Conservation (phyloP, 768 basidiomycete species). For the Suillus placidus region DNA sequence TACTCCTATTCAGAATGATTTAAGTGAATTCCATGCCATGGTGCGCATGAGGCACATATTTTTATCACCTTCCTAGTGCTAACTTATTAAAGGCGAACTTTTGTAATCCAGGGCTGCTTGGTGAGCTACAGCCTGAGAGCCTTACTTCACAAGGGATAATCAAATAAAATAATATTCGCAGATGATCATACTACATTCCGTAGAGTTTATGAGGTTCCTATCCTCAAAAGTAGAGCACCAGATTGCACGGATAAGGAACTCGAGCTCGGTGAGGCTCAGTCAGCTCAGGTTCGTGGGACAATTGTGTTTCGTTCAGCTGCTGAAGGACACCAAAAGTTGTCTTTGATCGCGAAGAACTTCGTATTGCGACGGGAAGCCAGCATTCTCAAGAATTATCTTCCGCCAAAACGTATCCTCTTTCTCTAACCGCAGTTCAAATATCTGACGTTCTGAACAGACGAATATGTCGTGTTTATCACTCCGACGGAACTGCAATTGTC, state of each 20-base stretch:
- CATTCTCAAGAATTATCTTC: slow-evolving; percentile 80
- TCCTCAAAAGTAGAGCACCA: slow-evolving; percentile 82
- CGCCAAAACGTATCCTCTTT: slow-evolving; percentile 77
- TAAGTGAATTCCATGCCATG: slow-evolving; percentile 96
- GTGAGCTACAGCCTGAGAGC: slow-evolving; percentile 44
- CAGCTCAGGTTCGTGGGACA: slow-evolving; percentile 60
- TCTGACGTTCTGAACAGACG: slow-evolving; percentile 53
- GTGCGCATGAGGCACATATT: slow-evolving; percentile 43
- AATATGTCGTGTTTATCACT: slow-evolving; percentile 97
- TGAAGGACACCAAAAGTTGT: slow-evolving; percentile 49
- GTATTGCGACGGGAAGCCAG: slow-evolving; percentile 88
- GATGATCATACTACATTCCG: slow-evolving; percentile 79
- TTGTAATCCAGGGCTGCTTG: slow-evolving; percentile 90
- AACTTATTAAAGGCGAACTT: slow-evolving; percentile 70
- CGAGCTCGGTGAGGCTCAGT: slow-evolving; percentile 77
- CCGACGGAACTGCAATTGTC: slow-evolving; percentile 83
- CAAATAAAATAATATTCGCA: slow-evolving; percentile 29
- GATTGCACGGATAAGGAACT: slow-evolving; percentile 71
- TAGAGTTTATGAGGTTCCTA: slow-evolving; percentile 84
- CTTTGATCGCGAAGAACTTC: slow-evolving; percentile 79
- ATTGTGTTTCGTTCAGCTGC: slow-evolving; percentile 2
- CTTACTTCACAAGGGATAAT: slow-evolving; percentile 7
- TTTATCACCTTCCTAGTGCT: background rate
- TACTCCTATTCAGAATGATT: slow-evolving; percentile 96
- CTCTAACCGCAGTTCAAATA: slow-evolving; percentile 3